A percentile compares a stretch with the other conserved stretches of the same genome.
Conservation (phyloP, 352 stramenopile species). For the Phytophthora pistaciae region DNA sequence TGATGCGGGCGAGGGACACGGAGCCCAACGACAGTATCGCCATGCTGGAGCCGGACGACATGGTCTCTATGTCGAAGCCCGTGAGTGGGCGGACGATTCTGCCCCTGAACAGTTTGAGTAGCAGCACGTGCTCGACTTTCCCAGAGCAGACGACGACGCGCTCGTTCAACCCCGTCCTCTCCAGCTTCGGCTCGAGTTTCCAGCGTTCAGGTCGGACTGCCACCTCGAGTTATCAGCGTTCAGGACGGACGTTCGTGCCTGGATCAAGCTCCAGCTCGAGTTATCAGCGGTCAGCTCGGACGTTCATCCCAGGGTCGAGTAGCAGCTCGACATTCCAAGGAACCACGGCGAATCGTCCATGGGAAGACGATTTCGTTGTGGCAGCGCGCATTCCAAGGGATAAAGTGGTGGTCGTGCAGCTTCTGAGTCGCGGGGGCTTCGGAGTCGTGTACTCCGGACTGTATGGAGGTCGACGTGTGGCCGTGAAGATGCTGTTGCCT, state of each 20-base stretch:
- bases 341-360: slow-evolving; percentile 23
- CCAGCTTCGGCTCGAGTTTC: slow-evolving; percentile 22
- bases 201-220: neutral
- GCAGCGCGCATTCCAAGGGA: slow-evolving; percentile 53
- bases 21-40: slow-evolving; percentile 35
- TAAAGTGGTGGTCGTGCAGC: slow-evolving; percentile 35
- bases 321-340: slow-evolving; percentile 14
- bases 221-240: slow-evolving; percentile 6
- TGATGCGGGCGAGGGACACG: slow-evolving; percentile 8
- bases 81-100: slow-evolving; percentile 23
- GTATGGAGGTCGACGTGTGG: slow-evolving; percentile 45
- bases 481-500: slow-evolving; percentile 60
- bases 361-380: slow-evolving; percentile 54
- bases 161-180: slow-evolving; percentile 31
- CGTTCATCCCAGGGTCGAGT: slow-evolving; percentile 21
- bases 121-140: slow-evolving; percentile 33
- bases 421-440: slow-evolving; percentile 54
- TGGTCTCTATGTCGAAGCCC: slow-evolving; percentile 34
- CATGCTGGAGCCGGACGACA: slow-evolving; percentile 38
- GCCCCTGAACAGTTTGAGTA: slow-evolving; percentile 33
- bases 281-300: slow-evolving; percentile 19
- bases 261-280: neutral
- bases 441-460: slow-evolving; percentile 55
- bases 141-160: slow-evolving; percentile 24
- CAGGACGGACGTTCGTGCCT: neutral